Conservation (phyloP, 176 grass and related monocot genomes). For the Olyra latifolia region DNA sequence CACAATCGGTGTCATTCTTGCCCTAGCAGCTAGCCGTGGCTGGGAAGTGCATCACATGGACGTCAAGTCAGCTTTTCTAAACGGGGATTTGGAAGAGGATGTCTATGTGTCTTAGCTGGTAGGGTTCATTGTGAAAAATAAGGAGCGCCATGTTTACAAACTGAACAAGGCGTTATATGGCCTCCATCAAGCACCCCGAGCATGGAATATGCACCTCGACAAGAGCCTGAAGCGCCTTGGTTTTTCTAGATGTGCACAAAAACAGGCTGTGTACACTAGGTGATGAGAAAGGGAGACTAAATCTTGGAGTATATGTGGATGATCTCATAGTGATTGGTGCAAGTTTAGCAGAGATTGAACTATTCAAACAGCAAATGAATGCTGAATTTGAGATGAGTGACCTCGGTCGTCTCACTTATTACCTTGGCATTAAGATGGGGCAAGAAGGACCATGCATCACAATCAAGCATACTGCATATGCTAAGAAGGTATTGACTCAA, state of each 20-base stretch:
- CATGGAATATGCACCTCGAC: neutral
- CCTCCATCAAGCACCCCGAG: neutral
- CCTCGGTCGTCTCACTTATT: neutral
- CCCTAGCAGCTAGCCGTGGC: neutral
- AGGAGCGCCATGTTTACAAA: neutral
- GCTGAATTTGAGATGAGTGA: neutral
- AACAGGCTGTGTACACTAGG: neutral
- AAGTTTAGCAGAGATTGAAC: neutral
- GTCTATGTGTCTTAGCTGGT: neutral
- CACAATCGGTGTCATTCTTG: neutral
- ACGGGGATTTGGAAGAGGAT: neutral
- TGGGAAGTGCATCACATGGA: neutral
- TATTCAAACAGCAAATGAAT: neutral
- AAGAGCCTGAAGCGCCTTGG: neutral
- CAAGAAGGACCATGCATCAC: neutral
- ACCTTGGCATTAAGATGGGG: neutral
- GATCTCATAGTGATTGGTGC: neutral
- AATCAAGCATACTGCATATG: neutral
- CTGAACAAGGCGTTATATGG: neutral
- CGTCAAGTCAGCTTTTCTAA: neutral
- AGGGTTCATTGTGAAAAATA: neutral
- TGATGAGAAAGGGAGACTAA: neutral
- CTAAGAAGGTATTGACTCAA: too few species aligned
- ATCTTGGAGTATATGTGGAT: neutral
- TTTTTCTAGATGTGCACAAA: neutral